Percentiles rank a stretch among this genome's conserved stretches.
Conservation (phyloP, 1,284 basidiomycete genomes). For the Puccinia triticina region DNA sequence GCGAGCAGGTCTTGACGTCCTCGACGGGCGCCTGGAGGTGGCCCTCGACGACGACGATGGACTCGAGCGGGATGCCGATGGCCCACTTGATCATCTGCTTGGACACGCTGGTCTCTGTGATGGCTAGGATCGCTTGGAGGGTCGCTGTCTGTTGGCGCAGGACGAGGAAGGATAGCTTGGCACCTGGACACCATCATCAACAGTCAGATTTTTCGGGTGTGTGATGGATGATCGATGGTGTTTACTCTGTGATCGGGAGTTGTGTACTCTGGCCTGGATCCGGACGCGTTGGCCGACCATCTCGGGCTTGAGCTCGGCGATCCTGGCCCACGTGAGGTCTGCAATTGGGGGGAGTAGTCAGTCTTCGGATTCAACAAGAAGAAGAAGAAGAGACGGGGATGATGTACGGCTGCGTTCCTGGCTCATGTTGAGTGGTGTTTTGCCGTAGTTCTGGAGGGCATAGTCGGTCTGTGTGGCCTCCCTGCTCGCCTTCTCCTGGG, state of each 20-base stretch:
- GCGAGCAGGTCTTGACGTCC: constrained; percentile 77
- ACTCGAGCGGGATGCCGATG: constrained; percentile 76
- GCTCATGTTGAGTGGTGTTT: constrained; percentile 88
- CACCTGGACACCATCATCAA: constrained; percentile 58
- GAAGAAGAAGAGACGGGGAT: neutral
- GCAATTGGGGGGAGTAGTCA: too few relatives aligned
- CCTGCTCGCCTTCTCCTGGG: constrained; percentile 18
- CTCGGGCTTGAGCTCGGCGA: constrained; percentile 71
- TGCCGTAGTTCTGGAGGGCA: constrained; percentile 83
- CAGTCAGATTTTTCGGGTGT: neutral
- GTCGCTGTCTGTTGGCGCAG: constrained; percentile 87
- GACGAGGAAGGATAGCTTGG: constrained; percentile 92
- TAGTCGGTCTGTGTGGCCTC: constrained; percentile 65
- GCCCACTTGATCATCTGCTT: constrained; percentile 99
- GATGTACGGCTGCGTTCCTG: constrained; percentile 66
- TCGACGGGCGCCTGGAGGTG: constrained; percentile 80
- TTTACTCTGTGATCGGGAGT: constrained; percentile 71
- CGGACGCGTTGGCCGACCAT: constrained; percentile 77
- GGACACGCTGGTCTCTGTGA: constrained; percentile 79
- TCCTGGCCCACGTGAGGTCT: constrained; percentile 64
- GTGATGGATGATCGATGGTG: neutral
- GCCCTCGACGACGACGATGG: constrained; percentile 86
- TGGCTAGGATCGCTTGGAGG: constrained; percentile 81
- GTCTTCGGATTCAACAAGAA: neutral
- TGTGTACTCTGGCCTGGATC: constrained; percentile 88